Conservation (phyloP, 2,329 filamentous ascomycete genomes). For the Calonectria honghensis region DNA sequence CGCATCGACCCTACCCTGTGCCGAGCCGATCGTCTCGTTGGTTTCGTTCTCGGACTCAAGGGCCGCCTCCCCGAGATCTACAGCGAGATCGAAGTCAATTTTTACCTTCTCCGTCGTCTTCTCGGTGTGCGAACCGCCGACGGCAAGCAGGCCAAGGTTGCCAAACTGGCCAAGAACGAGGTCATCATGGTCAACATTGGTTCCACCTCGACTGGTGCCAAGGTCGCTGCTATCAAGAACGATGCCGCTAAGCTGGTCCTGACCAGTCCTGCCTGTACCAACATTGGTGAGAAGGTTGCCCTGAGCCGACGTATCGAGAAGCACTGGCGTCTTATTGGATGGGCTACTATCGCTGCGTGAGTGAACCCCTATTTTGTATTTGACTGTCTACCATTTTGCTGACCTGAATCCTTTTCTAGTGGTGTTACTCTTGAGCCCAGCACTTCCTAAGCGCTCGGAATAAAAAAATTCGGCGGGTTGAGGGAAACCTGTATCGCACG, state of each 20-base stretch:
- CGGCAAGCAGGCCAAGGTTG: slow-evolving; percentile 99
- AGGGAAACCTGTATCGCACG: slow-evolving; percentile 48
- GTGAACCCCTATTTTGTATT: slow-evolving; percentile 54
- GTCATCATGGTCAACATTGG: slow-evolving; percentile 99
- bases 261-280: slow-evolving; percentile 95
- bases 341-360: slow-evolving; percentile 86
- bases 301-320: slow-evolving; percentile 98
- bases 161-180: slow-evolving; percentile 98
- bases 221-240: slow-evolving; percentile 97
- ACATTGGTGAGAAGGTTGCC: slow-evolving; percentile 98
- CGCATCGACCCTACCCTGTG: slow-evolving; percentile 98
- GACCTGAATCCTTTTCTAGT: slow-evolving; percentile 59
- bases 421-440: slow-evolving; percentile 74
- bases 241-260: slow-evolving; percentile 97
- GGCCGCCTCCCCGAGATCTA: slow-evolving; percentile 97
- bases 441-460: slow-evolving; percentile 61
- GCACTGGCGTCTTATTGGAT: slow-evolving; percentile 97
- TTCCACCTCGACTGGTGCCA: slow-evolving; percentile 96
- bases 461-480: slow-evolving; percentile 43
- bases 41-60: slow-evolving; percentile 96
- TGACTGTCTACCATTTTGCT: slow-evolving; percentile 10
- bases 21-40: slow-evolving; percentile 98
- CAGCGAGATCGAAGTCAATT: slow-evolving; percentile 99
- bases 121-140: slow-evolving; percentile 98
- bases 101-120: slow-evolving; percentile 95